phyloP scores from a whole-genome alignment of 768 basidiomycete genomes.

The Russula dissimulans region DNA sequence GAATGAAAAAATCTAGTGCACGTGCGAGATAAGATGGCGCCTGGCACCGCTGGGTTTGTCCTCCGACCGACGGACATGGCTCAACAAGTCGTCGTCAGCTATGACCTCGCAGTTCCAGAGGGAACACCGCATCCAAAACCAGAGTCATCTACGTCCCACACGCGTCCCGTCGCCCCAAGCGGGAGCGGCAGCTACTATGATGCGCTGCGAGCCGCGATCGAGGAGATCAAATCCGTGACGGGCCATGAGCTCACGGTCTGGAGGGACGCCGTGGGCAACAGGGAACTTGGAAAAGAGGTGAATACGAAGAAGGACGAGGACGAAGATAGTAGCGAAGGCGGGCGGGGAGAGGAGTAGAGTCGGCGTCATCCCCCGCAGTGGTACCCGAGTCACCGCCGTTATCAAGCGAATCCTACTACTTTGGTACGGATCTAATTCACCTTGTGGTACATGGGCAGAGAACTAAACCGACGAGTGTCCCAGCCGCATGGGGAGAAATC shows the following conservation, averaged over 20 bases:
- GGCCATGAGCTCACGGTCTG: slow-evolving; percentile 66
- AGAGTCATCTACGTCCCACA: slow-evolving; percentile 21
- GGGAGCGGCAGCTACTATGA: slow-evolving; percentile 38
- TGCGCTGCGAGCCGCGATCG: slow-evolving; percentile 39
- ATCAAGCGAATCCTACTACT: too few relatives aligned
- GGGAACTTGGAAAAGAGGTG: slow-evolving; percentile 52
- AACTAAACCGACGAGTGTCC: too few relatives aligned
- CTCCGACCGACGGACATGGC: not conserved
- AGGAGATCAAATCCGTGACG: slow-evolving; percentile 41
- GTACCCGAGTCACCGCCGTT: too few relatives aligned
- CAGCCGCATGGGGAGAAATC: too few relatives aligned
- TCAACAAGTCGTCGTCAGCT: slow-evolving; percentile 30
- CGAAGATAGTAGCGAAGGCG: slow-evolving; percentile 42
- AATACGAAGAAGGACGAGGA: slow-evolving; percentile 36
- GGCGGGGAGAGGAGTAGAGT: slow-evolving; percentile 13
- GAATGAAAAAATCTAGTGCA: not conserved
- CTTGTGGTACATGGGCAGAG: too few relatives aligned
- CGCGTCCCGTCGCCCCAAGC: slow-evolving; percentile 22
- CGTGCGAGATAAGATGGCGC: not conserved
- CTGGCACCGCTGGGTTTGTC: too few relatives aligned
- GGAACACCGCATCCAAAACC: slow-evolving; percentile 19
- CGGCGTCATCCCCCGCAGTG: too few relatives aligned
- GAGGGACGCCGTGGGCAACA: slow-evolving; percentile 63
- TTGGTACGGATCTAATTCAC: too few relatives aligned
- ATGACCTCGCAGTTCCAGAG: slow-evolving; percentile 36